Base-by-base conservation (phyloP, 345 rosid species). In the Citrus sinensis region DNA sequence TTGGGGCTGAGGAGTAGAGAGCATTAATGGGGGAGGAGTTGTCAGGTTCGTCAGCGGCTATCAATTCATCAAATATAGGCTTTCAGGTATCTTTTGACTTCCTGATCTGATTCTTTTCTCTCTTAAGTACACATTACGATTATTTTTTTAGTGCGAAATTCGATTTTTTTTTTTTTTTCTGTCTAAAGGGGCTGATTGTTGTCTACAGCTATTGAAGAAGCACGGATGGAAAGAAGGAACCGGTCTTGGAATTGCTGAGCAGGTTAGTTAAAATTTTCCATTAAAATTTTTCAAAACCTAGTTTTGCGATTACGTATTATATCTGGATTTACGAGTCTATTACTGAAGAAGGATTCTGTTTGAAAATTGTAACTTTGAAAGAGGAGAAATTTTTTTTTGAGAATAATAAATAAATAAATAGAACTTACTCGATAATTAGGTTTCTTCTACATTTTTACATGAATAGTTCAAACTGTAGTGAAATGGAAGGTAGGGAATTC, bases 191-290 rank as follows among this genome's bases (percentile, higher is more conserved):
- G 51, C 49, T 29, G 25, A 42, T 73, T n/a, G 7, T 32, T 49
- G 49, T 66, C 75, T 75, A 79, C 88, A 93, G 98, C 92, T 95
- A 34, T 83, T 93, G 76, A 93, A 90, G 91, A 95, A 93, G 90
- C 97, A 93, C 77, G 98, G 98, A 22, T 95, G 98, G 98, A 93
- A 90, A 83, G 98, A 93, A 90, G 98, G 98, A 71, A 87, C 90
- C 35, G 97, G 98, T 82, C 94, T 95, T 78, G 98, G 98, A 74
- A 22, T 86, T 73, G 83, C 85, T 70, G 90, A 94, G 87, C 98
- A 94, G 92, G 98, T 89, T 34, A 65, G 80, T 72, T 34, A 11
- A 24, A 29, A 70, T 63, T 58, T 46, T 71, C 29, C 27, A 34
- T 65, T 66, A 2, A n/a, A 46, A 3, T 46, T 46, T 76, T 56